Base-by-base conservation (phyloP, 352 stramenopile genomes). In the Phytophthora megakarya region DNA sequence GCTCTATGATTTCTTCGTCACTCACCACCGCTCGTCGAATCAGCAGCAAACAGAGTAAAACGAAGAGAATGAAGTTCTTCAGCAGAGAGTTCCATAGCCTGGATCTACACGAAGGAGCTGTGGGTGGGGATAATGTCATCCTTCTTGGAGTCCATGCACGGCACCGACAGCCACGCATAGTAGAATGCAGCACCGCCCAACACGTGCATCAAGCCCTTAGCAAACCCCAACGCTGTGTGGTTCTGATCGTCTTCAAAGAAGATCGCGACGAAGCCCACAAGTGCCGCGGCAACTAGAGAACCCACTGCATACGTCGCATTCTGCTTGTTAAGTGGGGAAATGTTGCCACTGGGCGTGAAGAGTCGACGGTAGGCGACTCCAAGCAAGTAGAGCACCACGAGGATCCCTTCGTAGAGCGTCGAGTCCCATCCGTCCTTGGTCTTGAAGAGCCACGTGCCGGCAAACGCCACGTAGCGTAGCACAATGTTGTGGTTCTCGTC, bases 401-500 rank as follows among this genome's bases (percentile, higher is more conserved):
- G 76, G 18, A 92, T 57, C 28, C 72, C 78, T 35, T 95, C 84
- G 65, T 84, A 95, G 15, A 75, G 35, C 15, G 82, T 89, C 44
- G 72, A 76, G 65, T 93, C 78, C 82, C 83, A 95, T 11, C 78
- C 75, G 73, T 96, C 88, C 59, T 92, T 93, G 49, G 84, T 55
- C 71, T 95, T 95, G 65, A 91, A 88, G 55, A 96, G 83, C 88
- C 86, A 95, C 30, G 86, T 63, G 40, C 87, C 59, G 8, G 88
- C 80, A 55, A 96, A 96, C 21, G 86, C 88, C 35, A 92, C 60
- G 62, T 95, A 96, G 25, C 88, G 86, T 67, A 96, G 58, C 19
- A 94, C 32, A 39, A 96, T 95, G 68, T 94, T 95, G 70, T 68
- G 74, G 58, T 92, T 85, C 49, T 96, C 85, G 59, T 93, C 73